phyloP scores from a whole-genome alignment of 2,329 filamentous ascomycete species.

The Ambrosiella beaveri region DNA sequence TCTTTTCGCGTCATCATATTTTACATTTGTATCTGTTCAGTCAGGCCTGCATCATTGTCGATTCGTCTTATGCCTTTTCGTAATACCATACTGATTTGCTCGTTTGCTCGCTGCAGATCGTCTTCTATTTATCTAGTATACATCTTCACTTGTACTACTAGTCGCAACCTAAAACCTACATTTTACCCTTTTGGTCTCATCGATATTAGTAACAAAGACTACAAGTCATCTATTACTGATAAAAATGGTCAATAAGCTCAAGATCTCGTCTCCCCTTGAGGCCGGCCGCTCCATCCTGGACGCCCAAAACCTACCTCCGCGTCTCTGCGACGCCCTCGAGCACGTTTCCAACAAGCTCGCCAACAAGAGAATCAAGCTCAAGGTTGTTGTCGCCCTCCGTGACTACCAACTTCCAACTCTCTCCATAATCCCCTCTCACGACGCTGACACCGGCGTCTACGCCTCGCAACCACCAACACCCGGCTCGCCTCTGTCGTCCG shows the following conservation, averaged over 20 bases:
- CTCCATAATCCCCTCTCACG: conserved; percentile 8
- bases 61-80: conserved; percentile 1
- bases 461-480: conserved; percentile 17
- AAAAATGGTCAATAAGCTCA: conserved; percentile 32
- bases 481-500: conserved; percentile 16
- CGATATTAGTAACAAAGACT: background rate
- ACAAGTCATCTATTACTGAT: conserved; percentile 4
- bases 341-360: conserved; percentile 39
- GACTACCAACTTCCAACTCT: conserved; percentile 33
- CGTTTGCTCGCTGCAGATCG: background rate
- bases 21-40: background rate
- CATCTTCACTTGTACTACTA: background rate
- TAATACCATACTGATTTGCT: background rate
- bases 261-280: conserved; percentile 46
- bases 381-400: conserved; percentile 38
- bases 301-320: conserved; percentile 37
- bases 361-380: conserved; percentile 37
- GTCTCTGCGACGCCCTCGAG: conserved; percentile 37
- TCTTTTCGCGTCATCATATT: background rate
- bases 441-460: conserved; percentile 3
- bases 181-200: background rate
- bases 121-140: background rate
- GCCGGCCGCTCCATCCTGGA: conserved; percentile 43
- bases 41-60: background rate
- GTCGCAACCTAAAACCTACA: background rate